Base-by-base conservation (phyloP, 1,139 yeast genomes). In the Suhomyces terraborum region DNA sequence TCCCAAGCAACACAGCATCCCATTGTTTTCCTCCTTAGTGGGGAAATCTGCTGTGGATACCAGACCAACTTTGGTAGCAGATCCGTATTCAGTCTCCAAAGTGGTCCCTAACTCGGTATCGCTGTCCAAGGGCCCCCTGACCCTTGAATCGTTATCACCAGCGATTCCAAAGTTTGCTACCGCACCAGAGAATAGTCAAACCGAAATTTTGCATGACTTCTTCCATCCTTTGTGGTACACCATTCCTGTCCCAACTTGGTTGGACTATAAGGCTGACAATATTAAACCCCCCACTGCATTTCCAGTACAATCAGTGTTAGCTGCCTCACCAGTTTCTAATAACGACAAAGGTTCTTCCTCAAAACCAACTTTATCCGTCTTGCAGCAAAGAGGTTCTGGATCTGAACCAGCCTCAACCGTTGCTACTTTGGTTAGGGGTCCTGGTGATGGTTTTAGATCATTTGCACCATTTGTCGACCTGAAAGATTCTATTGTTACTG, bases 171-270 rank as follows among this genome's bases (percentile, higher is more conserved):
- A 77, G 40, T 73, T 82, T 16, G 85, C 87, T 7, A 77, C 80
- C 44, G 62, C 66, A 13, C 87, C 91, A 3, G 77, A 83, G 2
- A 60, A 74, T 21, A 76, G 80, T 6, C 83, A 88, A 2, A 76
- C 87, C 1, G 87, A 84, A 49, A 76, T 88, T 43, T 69, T 88
- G 62, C 75, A 78, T 38, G 80, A 78, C 43, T 86, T 87, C 56
- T 74, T 84, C 52, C 96, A 89, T 60, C 96, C 97, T 10, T 86
- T 85, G 47, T 86, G 95, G 87, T 84, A 84, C 51, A 82, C 88
- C 7, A 68, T 91, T 37, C 88, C 94, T 6, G 76, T 87, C 6
- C 84, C 96, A 1, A 80, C 80, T 38, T 93, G 97, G 97, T 66
- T 91, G 40, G 76, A 77, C 38, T 82, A 83, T 49, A 73, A 70